These are phyloP conservation scores for Thelonectria olida DNA, from an alignment of 2,329 filamentous ascomycete genomes.

Conservation along the genomic window DNA sequence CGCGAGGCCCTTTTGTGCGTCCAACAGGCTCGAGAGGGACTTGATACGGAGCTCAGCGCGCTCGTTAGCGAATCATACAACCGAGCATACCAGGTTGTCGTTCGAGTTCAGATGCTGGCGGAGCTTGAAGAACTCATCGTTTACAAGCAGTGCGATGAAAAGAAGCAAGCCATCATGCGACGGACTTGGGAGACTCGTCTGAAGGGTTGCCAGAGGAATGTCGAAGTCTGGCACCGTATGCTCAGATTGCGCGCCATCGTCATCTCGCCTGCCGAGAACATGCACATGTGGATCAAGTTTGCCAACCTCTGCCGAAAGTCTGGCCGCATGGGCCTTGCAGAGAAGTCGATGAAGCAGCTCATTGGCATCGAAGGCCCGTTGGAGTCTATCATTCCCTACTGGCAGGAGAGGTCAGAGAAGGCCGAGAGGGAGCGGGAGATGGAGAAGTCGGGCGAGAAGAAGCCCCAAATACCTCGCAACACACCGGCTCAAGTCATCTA, in stretches of 20 bases:
- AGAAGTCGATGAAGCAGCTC: conserved; percentile 93
- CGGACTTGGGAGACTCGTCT: conserved; percentile 95
- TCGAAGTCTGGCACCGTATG: conserved; percentile 99
- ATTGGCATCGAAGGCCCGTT: conserved; percentile 75
- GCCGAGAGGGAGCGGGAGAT: background rate
- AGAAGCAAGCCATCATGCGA: conserved; percentile 90
- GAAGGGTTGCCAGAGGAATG: conserved; percentile 94
- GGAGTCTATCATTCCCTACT: conserved; percentile 69
- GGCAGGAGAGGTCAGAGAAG: conserved; percentile 49
- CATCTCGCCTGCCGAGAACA: conserved; percentile 89
- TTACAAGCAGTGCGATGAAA: conserved; percentile 93
- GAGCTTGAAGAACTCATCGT: conserved; percentile 97
- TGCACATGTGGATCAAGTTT: conserved; percentile 99
- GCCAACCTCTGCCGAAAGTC: conserved; percentile 98
- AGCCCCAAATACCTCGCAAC: conserved; percentile 47
- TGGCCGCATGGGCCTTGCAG: conserved; percentile 90
- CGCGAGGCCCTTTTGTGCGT: conserved; percentile 90
- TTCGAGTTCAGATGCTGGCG: conserved; percentile 98
- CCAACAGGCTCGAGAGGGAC: conserved; percentile 87
- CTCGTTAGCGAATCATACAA: conserved; percentile 99
- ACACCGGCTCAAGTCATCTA: conserved; percentile 86
- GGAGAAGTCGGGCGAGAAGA: conserved; percentile 2
- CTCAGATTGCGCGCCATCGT: conserved; percentile 93
- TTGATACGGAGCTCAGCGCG: conserved; percentile 95
- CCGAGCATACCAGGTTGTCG: conserved; percentile 95